Base-by-base conservation (phyloP, 345 rosid genomes). In the Cardiospermum halicacabum region DNA sequence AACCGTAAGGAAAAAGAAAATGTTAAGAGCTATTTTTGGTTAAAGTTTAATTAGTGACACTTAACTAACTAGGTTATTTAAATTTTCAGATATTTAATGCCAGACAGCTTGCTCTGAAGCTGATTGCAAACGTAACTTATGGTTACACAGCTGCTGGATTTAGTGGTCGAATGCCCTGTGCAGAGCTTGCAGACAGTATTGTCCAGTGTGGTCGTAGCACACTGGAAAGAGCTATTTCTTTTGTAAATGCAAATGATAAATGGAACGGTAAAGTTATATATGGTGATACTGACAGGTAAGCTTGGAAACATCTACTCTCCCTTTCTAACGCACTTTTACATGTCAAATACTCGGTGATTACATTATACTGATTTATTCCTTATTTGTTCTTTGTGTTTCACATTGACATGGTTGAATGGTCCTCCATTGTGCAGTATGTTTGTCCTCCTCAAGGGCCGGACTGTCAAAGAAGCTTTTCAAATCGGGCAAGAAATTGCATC, bases 141-240 rank as follows among this genome's bases (percentile, higher is more conserved):
- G 98, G 98, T 60, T 93, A 90, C 72, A 86, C 98, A 32, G 98
- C 98, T 73, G 97, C 97, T 79, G 98, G 98, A 67, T 93, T 93
- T 77, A 93, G 98, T 72, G 98, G 97, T 53, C 97, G 97, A 67
- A 93, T 93, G 98, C 98, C 98, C 42, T 93, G 97, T 86, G 96
- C 97, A 31, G 97, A 93, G 86, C 87, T 93, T 85, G 97, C 98
- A 49, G 98, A 93, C 74, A 93, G 98, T 65, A 93, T 93, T 50
- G 98, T 93, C 74, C 97, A 93, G 61, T 90, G 97, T 82, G 97
- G 98, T 67, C 98, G 98, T 61, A 76, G 82, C 74, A 93, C 97
- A 36, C 85, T 90, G 57, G 98, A 93, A 72, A 90, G 74, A 66
- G 98, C 98, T 70, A 93, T 93, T 67, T 78, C 89, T 12, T 78